Evolutionary conservation across 495 filamentous ascomycete genomes (phyloP).

Genomic region (Acidomyces sp.): DNA sequence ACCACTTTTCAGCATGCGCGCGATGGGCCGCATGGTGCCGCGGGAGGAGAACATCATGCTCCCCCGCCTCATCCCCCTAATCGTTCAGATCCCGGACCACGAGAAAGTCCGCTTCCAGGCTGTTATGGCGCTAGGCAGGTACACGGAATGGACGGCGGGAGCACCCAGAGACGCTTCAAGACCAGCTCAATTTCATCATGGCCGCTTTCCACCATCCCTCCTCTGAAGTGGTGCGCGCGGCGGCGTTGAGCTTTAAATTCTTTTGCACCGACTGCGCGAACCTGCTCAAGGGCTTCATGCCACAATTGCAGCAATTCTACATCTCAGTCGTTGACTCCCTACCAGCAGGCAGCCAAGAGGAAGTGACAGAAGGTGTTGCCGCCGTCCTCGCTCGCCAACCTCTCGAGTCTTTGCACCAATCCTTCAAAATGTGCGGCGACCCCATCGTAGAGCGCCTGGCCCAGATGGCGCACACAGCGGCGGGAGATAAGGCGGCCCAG

Average conservation of each 20-base stretch:
- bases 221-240: slow-evolving; percentile 76
- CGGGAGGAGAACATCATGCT: slow-evolving; percentile 73
- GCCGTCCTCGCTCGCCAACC: slow-evolving; percentile 81
- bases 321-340: slow-evolving; percentile 74
- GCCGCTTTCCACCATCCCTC: slow-evolving; percentile 74
- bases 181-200: slow-evolving; percentile 89
- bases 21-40: slow-evolving; percentile 95
- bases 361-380: slow-evolving; percentile 89
- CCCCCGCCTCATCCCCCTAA: slow-evolving; percentile 75
- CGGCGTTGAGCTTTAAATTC: slow-evolving; percentile 90
- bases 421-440: slow-evolving; percentile 86
- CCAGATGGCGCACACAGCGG: slow-evolving; percentile 71
- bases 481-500: slow-evolving; percentile 65
- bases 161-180: slow-evolving; percentile 79
- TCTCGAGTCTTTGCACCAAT: slow-evolving; percentile 59
- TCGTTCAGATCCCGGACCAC: slow-evolving; percentile 88
- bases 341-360: slow-evolving; percentile 75
- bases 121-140: slow-evolving; percentile 90
- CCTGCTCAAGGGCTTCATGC: slow-evolving; percentile 63
- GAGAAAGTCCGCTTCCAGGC: slow-evolving; percentile 94
- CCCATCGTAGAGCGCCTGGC: slow-evolving; percentile 79
- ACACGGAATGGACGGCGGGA: slow-evolving; percentile 96
- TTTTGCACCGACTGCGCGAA: slow-evolving; percentile 88
- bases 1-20: slow-evolving; percentile 84
- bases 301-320: slow-evolving; percentile 82